Conservation (phyloP, 345 rosid genomes). For the Syzygium aromaticum region DNA sequence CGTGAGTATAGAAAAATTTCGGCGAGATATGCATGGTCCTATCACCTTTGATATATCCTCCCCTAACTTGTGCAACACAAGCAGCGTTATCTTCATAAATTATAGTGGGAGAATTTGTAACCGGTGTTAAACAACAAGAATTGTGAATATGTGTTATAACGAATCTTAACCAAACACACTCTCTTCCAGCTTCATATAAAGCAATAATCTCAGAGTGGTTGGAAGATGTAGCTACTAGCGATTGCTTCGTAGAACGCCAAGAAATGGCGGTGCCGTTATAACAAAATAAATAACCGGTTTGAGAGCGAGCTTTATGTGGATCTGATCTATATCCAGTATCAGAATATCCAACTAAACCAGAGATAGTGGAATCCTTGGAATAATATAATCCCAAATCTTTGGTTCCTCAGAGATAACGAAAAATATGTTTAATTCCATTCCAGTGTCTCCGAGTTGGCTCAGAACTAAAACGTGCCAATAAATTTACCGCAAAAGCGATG, state of each 20-base stretch:
- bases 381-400: neutral
- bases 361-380: no score
- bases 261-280: neutral
- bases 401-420: neutral
- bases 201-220: neutral
- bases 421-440: neutral
- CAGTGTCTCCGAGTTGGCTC: neutral
- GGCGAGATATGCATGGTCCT: no score
- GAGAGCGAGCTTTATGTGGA: neutral
- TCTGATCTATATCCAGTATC: neutral
- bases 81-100: no score
- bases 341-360: neutral
- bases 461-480: neutral
- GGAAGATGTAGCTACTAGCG: neutral
- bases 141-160: no score
- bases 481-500: neutral
- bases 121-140: no score
- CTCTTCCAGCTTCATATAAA: no score
- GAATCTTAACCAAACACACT: no score
- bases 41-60: no score
- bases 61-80: no score
- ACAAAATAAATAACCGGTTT: neutral
- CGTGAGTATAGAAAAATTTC: no score
- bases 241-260: neutral
- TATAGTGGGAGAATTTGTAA: no score